Evolutionary conservation across 805 yeast species (phyloP), one percentile per base, ranked within the genome.

Genomic region (Metschnikowia koreensis): DNA sequence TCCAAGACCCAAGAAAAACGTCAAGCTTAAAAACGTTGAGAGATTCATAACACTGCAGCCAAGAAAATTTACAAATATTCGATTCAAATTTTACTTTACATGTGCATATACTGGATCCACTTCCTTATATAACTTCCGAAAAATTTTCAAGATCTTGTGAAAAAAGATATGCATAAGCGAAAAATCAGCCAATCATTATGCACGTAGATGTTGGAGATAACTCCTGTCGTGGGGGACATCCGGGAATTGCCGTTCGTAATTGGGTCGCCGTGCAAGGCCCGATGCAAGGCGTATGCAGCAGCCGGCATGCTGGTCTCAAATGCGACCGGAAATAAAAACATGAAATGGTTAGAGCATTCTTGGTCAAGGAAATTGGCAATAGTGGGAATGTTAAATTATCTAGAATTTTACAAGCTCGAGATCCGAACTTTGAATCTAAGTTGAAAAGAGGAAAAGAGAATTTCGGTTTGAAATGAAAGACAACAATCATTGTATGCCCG

Each of bases 161-260:
- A 40, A n/a, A n/a, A 17, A 5, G 6, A n/a, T 10, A n/a, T 22
- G 29, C 42, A 40, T 40, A 17, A 28, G n/a, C 17, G 16, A 17
- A 8, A 22, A 22, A 13, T 3, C 34, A 38, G 38, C 53, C 50
- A 50, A 42, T 50, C 44, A 38, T 11, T 28, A 43, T 46, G 50
- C 47, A 13, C 27, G 47, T 7, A 51, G 54, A 51, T 51, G 42
- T 39, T 40, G 41, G 38, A 51, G 54, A 51, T 51, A 41, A 43
- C 41, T 42, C 42, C 22, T 28, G 15, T 28, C 29, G 41, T 26
- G n/a, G 50, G 33, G 29, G 46, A 31, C 15, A 34, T 13, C 13
- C 31, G 31, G 16, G 31, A 13, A 28, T 13, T 13, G 45, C 29
- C 16, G 29, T 27, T 43, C 46, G 46, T 43, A 34, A 43, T 43